Conservation (phyloP, 2,329 filamentous ascomycete species). For the Ophioceras dolichostomum region DNA sequence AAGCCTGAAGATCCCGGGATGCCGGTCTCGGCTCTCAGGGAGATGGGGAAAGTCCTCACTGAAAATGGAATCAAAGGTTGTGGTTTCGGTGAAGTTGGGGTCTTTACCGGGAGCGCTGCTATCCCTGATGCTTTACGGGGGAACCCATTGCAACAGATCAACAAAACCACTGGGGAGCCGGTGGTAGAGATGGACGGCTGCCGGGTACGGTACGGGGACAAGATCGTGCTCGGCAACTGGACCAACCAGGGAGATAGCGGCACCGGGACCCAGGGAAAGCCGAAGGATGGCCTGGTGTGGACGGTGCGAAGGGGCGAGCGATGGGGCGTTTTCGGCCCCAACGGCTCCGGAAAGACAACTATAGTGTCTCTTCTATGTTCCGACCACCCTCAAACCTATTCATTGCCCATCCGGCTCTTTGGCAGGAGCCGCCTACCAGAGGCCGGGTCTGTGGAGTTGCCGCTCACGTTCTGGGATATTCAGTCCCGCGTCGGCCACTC, state of each 20-base stretch:
- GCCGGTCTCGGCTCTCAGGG: constrained; percentile 32
- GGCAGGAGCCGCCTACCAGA: constrained; percentile 69
- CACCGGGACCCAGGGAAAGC: constrained; percentile 29
- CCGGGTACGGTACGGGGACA: constrained; percentile 66
- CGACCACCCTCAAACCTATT: constrained; percentile 91
- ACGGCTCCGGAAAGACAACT: constrained; percentile 93
- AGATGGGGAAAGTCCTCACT: constrained; percentile 36
- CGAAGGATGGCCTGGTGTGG: constrained; percentile 62
- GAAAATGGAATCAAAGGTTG: constrained; percentile 23
- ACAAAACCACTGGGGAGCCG: constrained; percentile 42
- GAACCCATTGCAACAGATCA: no score
- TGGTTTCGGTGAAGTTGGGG: constrained; percentile 15
- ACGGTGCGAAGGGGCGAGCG: constrained; percentile 70
- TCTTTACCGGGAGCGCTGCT: not conserved
- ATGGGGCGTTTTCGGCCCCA: constrained; percentile 88
- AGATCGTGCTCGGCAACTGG: constrained; percentile 74
- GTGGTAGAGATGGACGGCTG: constrained; percentile 83
- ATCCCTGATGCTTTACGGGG: no score
- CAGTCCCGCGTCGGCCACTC: constrained; percentile 85
- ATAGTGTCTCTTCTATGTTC: constrained; percentile 86
- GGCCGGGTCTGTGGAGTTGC: constrained; percentile 49
- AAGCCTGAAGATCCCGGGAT: constrained; percentile 32
- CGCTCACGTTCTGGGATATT: constrained; percentile 85
- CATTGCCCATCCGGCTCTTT: constrained; percentile 76
- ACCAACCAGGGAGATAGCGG: constrained; percentile 28